These are phyloP conservation scores for Solanum virginianum DNA, from an alignment of 257 asterid genomes.

Conservation along the genomic window DNA sequence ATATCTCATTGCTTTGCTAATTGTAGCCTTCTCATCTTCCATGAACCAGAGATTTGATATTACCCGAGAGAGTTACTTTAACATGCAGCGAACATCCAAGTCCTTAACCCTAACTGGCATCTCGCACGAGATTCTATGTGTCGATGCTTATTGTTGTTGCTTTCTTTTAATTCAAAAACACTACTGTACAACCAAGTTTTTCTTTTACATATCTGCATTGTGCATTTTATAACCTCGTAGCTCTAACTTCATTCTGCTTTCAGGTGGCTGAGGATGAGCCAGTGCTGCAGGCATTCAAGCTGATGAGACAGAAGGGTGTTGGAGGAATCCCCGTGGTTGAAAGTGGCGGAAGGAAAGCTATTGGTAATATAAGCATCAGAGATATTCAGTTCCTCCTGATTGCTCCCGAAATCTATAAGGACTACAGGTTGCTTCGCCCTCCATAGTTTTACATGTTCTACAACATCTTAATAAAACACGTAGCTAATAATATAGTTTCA, in stretches of 20 bases:
- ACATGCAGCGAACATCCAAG: background rate
- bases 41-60: background rate
- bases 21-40: background rate
- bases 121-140: background rate
- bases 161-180: background rate
- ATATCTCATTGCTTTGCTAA: background rate
- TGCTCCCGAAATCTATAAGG: slow-evolving; percentile 87
- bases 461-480: background rate
- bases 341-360: slow-evolving; percentile 56
- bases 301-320: slow-evolving; percentile 82
- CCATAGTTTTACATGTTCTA: background rate
- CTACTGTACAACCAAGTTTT: background rate
- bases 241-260: background rate
- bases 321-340: slow-evolving; percentile 91
- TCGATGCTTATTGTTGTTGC: background rate
- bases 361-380: slow-evolving; percentile 93
- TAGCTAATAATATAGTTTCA: background rate
- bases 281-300: slow-evolving; percentile 86
- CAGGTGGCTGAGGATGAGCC: slow-evolving; percentile 89
- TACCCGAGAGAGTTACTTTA: background rate
- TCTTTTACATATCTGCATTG: background rate
- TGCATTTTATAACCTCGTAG: background rate
- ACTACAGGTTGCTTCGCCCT: slow-evolving; percentile 44
- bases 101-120: background rate
- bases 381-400: slow-evolving; percentile 92